Conservation (phyloP, 1,139 yeast genomes). For the Debaryomyces psychrophilus region DNA sequence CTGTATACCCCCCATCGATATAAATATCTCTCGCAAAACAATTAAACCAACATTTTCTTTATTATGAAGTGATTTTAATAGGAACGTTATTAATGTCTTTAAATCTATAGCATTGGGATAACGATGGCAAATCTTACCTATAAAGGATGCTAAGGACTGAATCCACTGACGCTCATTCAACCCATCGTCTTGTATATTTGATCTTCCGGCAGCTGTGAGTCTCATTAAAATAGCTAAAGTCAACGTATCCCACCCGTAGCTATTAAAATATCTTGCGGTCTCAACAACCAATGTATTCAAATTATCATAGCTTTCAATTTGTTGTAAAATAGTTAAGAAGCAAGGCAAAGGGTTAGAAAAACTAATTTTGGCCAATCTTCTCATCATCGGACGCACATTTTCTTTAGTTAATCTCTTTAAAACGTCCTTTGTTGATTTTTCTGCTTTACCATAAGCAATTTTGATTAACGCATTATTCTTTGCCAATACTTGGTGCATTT, state of each 20-base stretch:
- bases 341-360: constrained; percentile 84
- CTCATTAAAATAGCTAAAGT: constrained; percentile 75
- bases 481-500: constrained; percentile 60
- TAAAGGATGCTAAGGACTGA: constrained; percentile 68
- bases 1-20: constrained; percentile 83
- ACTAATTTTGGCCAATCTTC: constrained; percentile 75
- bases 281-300: constrained; percentile 77
- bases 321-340: constrained; percentile 62
- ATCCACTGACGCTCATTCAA: constrained; percentile 84
- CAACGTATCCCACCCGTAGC: constrained; percentile 84
- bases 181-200: constrained; percentile 76
- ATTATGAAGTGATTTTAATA: constrained; percentile 65
- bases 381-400: constrained; percentile 75
- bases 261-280: constrained; percentile 76
- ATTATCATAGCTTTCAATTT: constrained; percentile 91
- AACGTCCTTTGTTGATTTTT: constrained; percentile 78
- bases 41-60: constrained; percentile 68
- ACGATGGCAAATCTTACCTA: constrained; percentile 62
- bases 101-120: constrained; percentile 56
- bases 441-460: constrained; percentile 69
- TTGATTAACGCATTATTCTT: constrained; percentile 63
- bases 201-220: constrained; percentile 65
- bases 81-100: constrained; percentile 57
- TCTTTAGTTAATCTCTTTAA: constrained; percentile 87
- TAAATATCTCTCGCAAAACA: constrained; percentile 68